Percentiles rank a stretch among this genome's conserved stretches.
phyloP scores from a whole-genome alignment of 208 protist genomes.

The Acanthamoeba lenticulata region DNA sequence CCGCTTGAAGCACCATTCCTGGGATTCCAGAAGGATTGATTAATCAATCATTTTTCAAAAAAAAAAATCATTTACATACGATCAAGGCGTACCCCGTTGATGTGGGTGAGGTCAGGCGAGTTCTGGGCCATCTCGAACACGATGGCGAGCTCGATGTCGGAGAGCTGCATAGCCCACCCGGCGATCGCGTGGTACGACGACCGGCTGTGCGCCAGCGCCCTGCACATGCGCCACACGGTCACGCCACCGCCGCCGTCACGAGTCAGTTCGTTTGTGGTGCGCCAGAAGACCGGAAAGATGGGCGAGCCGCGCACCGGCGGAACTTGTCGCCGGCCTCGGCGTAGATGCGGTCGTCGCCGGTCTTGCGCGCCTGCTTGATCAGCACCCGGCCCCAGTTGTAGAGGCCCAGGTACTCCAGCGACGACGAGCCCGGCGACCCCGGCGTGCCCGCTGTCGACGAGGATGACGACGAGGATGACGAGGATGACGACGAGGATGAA shows the following conservation, averaged over 20 bases:
- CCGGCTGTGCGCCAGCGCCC: not conserved
- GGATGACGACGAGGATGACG: not conserved
- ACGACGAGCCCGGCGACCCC: not conserved
- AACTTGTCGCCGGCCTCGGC: not conserved
- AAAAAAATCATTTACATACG: too few relatives aligned
- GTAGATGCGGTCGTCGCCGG: not conserved
- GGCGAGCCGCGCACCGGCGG: not conserved
- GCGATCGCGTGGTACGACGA: not conserved
- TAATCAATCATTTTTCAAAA: too few relatives aligned
- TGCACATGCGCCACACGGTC: too few relatives aligned
- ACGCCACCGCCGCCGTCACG: too few relatives aligned
- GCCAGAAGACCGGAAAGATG: too few relatives aligned
- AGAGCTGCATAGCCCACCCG: not conserved
- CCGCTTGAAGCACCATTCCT: not conserved
- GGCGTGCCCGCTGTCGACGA: not conserved
- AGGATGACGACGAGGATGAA: not conserved
- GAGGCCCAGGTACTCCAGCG: not conserved
- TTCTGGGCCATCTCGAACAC: not conserved
- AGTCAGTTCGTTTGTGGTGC: too few relatives aligned
- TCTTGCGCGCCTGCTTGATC: not conserved
- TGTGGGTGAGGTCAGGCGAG: not conserved
- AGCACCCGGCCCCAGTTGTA: not conserved
- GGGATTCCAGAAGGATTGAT: too few relatives aligned
- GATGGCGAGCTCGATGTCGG: not conserved
- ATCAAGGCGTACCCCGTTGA: not conserved